Evolutionary conservation across 2,329 filamentous ascomycete genomes (phyloP), one percentile per base, ranked within the genome.

Genomic region (Phyllosticta citriasiana): DNA sequence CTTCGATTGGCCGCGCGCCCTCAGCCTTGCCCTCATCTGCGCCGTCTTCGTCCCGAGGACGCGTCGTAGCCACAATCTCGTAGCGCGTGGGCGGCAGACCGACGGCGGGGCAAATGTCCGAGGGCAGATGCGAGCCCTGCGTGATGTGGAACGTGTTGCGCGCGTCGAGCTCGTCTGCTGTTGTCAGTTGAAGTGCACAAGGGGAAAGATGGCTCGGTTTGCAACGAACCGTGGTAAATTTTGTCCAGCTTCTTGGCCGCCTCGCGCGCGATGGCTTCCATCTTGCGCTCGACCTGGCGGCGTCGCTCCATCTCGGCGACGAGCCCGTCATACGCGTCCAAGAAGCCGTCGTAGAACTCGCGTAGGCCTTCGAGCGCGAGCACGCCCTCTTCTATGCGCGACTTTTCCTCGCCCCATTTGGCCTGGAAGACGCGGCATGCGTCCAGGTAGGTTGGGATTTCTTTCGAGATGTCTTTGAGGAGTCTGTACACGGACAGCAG

Each of bases 321-420:
- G 12, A 99, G 78, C 22, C 87, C 86, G 66, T 91, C 88, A 70
- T 99, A 97, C 0, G 91, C 90, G 58, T 85, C 82, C 22, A 89
- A 81, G 68, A 97, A 99, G 19, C 88, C 86, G 63, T 93, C 88
- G 73, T 97, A 97, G 67, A 97, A 90, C n/a, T 84, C 79, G 10
- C 85, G 82, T 67, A 97, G 83, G 24, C 84, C 84, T 57, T 88
- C 85, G 73, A 97, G 87, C 68, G 96, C 90, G 9, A 81, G 78
- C 51, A 96, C 71, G 25, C 72, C 72, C 33, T 83, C 66, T 86
- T 88, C 79, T 25, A 97, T 88, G 19, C 80, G 81, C 3, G 84
- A 81, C 65, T 87, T 86, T 66, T 96, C 90, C 63, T 87, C 84
- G 27, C 84, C 82, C 91, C 93, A 97, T 2, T 78, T 74, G 10